Base-by-base conservation (phyloP, 2,329 filamentous ascomycete genomes). In the Fusarium brevicatenulatum region DNA sequence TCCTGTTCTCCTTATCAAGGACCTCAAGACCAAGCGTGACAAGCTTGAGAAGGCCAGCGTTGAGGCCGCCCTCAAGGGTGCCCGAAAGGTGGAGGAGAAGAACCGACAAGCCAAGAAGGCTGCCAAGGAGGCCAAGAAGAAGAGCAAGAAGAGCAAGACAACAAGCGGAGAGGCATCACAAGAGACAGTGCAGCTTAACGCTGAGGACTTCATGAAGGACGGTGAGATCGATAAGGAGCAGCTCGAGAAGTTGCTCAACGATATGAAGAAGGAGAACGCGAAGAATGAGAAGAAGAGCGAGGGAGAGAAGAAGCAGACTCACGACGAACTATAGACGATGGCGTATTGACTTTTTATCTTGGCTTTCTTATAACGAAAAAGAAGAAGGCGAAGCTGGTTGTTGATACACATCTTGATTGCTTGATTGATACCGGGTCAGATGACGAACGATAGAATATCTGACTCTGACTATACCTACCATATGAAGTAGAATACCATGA, bases 11-110 rank as follows among this genome's bases (percentile, higher is more conserved):
- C 87, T 92, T 1, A 85, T 91, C 73, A 91, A 91, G 78, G 95
- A 97, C 34, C 82, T 97, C 36, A 85, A 90, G 65, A 86, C 85
- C 30, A 92, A 92, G 81, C 87, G 91, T 21, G 89, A 91, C 76
- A 89, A 93, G 80, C 87, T 98, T 11, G 90, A 92, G 79, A 91
- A 93, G 79, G 89, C 87, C 9, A 89, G 90, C 75, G 88, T 92
- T 80, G 90, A 94, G 30, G 86, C 95, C 54, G 87, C 94, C 61
- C 89, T 92, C 85, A 92, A 91, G 85, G 89, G 89, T 63, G 89
- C 92, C 76, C 87, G 85, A 74, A 86, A 86, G 76, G 86, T 87
- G 59, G 86, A 87, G 75, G 83, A 82, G 73, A 81, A 82, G 72
- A 84, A 84, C 75, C 85, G 85, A 69, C 81, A 81, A 71, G 81